Evolutionary conservation across 2,329 filamentous ascomycete species (phyloP).

Genomic region (Fusarium secorum): DNA sequence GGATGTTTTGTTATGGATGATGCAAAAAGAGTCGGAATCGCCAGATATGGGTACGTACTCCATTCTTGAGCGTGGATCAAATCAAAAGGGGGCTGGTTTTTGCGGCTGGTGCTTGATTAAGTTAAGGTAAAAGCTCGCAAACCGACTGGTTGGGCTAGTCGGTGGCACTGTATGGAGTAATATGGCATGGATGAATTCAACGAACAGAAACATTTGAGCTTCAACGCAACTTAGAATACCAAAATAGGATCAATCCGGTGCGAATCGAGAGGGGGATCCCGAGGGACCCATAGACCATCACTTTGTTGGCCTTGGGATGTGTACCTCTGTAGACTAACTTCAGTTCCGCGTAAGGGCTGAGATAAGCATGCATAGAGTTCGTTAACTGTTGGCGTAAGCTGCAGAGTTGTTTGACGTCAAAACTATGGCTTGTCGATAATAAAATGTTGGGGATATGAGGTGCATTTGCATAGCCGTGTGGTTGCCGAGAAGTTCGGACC

Average conservation of each 20-base stretch:
- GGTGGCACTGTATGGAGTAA: conserved; percentile 36
- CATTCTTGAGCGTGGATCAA: conserved; percentile 21
- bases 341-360: neutral
- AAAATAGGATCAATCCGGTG: conserved; percentile 28
- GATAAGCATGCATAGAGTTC: conserved; percentile 15
- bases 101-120: conserved; percentile 32
- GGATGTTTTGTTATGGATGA: neutral
- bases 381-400: conserved; percentile 21
- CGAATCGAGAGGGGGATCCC: neutral
- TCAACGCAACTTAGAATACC: conserved; percentile 35
- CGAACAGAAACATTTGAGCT: conserved; percentile 30
- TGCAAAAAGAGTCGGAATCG: conserved; percentile 12
- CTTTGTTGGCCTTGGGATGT: conserved; percentile 7
- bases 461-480: conserved; percentile 12
- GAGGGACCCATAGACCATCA: conserved; percentile 4
- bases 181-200: conserved; percentile 34
- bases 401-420: conserved; percentile 29
- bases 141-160: conserved; percentile 28
- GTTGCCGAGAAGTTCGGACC: neutral
- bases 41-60: conserved; percentile 4
- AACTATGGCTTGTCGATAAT: conserved; percentile 11
- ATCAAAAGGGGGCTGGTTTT: conserved; percentile 35
- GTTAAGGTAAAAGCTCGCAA: neutral
- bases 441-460: conserved; percentile 37
- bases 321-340: neutral